Evolutionary conservation across 2,329 filamentous ascomycete genomes (phyloP).

Genomic region (Colletotrichum paranaense): DNA sequence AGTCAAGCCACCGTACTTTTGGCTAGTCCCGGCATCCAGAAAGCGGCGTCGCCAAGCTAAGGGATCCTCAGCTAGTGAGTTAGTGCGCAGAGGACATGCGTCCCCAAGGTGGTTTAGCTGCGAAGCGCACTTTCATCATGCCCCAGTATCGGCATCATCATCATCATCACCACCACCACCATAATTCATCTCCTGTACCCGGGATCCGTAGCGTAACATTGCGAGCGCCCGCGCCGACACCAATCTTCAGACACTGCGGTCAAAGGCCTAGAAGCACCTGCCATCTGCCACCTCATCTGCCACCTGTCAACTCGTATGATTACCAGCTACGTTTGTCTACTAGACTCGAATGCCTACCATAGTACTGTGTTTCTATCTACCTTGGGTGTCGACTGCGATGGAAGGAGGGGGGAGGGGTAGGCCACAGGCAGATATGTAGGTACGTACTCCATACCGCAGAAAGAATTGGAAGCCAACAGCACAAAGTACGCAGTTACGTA

Average conservation of each 20-base stretch:
- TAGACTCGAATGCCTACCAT: not conserved
- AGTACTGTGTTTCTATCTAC: no score
- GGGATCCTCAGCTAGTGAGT: slow-evolving; percentile 13
- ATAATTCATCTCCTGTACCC: not conserved
- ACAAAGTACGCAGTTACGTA: not conserved
- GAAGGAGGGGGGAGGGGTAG: not conserved
- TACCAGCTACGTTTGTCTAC: not conserved
- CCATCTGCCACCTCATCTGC: slow-evolving; percentile 10
- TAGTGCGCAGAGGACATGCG: not conserved
- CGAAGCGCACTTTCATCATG: not conserved
- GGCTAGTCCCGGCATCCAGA: slow-evolving; percentile 32
- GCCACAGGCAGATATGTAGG: no score
- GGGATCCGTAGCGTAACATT: slow-evolving; percentile 3
- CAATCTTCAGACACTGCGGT: not conserved
- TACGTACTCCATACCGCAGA: not conserved
- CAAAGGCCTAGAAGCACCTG: not conserved
- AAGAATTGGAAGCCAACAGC: not conserved
- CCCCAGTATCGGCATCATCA: not conserved
- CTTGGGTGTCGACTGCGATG: not conserved
- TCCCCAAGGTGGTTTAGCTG: not conserved
- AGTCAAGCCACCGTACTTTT: slow-evolving; percentile 19
- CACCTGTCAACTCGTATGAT: not conserved
- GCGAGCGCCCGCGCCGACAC: not conserved
- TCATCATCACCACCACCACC: not conserved
- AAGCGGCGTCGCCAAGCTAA: slow-evolving; percentile 24